Percentiles rank a stretch among this genome's conserved stretches.
phyloP scores from a whole-genome alignment of 768 basidiomycete genomes.

The Leccinum disarticulatum region DNA sequence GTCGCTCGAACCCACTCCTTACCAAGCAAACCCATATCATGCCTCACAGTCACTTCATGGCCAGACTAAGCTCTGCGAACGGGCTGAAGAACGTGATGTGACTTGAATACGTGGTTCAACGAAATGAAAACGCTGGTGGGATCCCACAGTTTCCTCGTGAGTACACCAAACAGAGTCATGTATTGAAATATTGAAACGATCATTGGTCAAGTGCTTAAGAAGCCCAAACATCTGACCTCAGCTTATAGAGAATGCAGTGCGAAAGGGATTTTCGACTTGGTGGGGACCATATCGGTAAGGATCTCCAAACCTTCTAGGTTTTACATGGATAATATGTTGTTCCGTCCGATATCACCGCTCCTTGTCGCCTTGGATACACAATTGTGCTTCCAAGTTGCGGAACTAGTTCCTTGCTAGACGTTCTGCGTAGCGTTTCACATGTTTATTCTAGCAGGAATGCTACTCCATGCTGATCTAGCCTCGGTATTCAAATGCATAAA shows the following conservation, averaged over 20 bases:
- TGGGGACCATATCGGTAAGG: not conserved
- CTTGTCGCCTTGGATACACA: not conserved
- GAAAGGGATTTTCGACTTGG: not conserved
- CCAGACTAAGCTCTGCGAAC: not conserved
- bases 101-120: not conserved
- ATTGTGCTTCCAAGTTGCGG: not conserved
- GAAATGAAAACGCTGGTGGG: not conserved
- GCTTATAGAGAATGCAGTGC: not conserved
- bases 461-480: not conserved
- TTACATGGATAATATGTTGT: conserved; percentile 2
- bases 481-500: conserved; percentile 12
- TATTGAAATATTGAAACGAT: not conserved
- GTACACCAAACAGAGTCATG: not conserved
- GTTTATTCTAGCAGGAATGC: too few species aligned
- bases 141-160: conserved; percentile 2
- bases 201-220: not conserved
- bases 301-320: not conserved
- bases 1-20: not conserved
- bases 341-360: conserved; percentile 2
- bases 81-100: not conserved
- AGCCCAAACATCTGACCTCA: not conserved
- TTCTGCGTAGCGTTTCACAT: not conserved
- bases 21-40: not conserved
- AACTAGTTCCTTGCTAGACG: not conserved
- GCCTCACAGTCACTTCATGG: not conserved